These are phyloP conservation scores for Curvularia sp. DNA, from an alignment of 2,329 filamentous ascomycete genomes.

Conservation along the genomic window DNA sequence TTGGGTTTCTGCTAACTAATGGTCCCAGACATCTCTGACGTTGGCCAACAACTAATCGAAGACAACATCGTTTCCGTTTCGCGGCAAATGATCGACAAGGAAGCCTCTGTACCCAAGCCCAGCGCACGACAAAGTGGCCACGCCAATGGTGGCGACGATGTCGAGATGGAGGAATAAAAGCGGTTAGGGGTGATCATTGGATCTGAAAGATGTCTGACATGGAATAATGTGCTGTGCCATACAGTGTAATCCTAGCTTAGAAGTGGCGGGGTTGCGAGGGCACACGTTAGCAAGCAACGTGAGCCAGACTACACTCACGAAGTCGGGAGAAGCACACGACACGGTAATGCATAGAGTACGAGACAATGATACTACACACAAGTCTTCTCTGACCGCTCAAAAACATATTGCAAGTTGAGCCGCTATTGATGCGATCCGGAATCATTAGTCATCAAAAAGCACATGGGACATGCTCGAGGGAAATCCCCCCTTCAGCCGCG, in stretches of 20 bases:
- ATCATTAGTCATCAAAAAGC: neutral
- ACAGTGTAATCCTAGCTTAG: neutral
- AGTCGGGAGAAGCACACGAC: conserved; percentile 6
- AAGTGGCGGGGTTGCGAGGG: neutral
- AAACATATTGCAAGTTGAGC: too few relatives aligned
- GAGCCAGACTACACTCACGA: neutral
- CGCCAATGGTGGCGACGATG: conserved; percentile 39
- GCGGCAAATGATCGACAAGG: conserved; percentile 99
- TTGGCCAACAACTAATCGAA: conserved; percentile 95
- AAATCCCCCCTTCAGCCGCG: too few relatives aligned
- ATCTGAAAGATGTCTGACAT: neutral
- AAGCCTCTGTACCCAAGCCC: conserved; percentile 81
- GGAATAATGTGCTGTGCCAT: neutral
- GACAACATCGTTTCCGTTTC: conserved; percentile 99
- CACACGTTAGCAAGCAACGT: neutral
- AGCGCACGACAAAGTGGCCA: conserved; percentile 40
- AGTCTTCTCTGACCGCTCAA: neutral
- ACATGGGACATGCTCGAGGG: too few relatives aligned
- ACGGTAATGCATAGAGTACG: conserved; percentile 26
- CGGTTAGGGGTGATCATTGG: neutral
- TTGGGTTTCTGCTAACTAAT: conserved; percentile 24
- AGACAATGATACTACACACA: conserved; percentile 16
- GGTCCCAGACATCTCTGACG: conserved; percentile 79
- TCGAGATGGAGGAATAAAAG: conserved; percentile 31
- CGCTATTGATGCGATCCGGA: neutral